Evolutionary conservation across 2,329 filamentous ascomycete species (phyloP).

Genomic region (Pseudogymnoascus destructans): DNA sequence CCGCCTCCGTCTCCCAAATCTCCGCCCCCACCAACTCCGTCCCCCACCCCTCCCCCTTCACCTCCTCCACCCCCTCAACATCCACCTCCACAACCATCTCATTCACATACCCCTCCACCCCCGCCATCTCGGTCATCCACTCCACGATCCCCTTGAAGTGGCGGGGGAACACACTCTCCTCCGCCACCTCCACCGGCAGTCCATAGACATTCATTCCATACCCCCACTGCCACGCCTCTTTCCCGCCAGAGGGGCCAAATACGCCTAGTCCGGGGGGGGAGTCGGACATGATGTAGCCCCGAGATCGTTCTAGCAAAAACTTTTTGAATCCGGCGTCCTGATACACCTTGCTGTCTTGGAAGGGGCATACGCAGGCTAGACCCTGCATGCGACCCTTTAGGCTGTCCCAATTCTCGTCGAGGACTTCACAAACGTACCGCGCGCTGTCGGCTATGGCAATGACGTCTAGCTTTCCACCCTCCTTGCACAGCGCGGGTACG

Average conservation of each 20-base stretch:
- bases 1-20: constrained; percentile 1
- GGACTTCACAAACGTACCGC: constrained; percentile 41
- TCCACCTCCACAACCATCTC: constrained; percentile 18
- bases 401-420: constrained; percentile 41
- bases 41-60: background rate
- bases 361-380: constrained; percentile 24
- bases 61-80: background rate
- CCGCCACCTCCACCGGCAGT: constrained; percentile 32
- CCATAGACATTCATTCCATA: constrained; percentile 57
- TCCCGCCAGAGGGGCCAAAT: constrained; percentile 34
- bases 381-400: constrained; percentile 36
- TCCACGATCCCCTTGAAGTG: constrained; percentile 41
- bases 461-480: constrained; percentile 49
- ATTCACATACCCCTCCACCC: constrained; percentile 30
- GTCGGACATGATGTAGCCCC: constrained; percentile 45
- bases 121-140: constrained; percentile 48
- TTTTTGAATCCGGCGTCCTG: constrained; percentile 32
- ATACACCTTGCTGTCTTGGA: background rate
- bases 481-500: constrained; percentile 35
- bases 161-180: constrained; percentile 50
- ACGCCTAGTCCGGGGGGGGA: constrained; percentile 41
- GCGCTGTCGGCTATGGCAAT: constrained; percentile 59
- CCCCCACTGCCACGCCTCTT: constrained; percentile 18
- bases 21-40: background rate
- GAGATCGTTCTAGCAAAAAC: constrained; percentile 35